Percentiles rank a stretch among this genome's conserved stretches.
Conservation (phyloP, 441 rosid species). For the Brassica hybrid region DNA sequence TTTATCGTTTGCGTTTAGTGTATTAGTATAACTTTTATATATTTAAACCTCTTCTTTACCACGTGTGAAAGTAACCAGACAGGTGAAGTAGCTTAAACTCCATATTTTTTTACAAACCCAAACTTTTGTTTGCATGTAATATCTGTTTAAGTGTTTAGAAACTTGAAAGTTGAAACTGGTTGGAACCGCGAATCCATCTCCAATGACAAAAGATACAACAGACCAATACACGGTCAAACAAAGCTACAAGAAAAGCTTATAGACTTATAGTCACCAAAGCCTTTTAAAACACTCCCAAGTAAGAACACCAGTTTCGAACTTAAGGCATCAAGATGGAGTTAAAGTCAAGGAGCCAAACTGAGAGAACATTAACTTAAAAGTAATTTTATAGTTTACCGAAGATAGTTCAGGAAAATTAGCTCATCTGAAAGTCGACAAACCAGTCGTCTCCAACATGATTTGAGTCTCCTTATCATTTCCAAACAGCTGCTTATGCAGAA, state of each 20-base stretch:
- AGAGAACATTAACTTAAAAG: not conserved
- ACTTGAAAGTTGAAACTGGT: not conserved
- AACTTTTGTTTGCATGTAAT: conserved; percentile 7
- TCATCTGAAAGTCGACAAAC: conserved; percentile 25
- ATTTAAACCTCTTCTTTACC: not conserved
- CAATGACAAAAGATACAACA: conserved; percentile 25
- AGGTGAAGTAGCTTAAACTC: not conserved
- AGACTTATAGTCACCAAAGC: not conserved
- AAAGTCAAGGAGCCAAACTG: not conserved
- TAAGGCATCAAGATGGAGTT: not conserved
- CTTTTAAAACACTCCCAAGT: not conserved
- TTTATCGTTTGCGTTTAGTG: not conserved
- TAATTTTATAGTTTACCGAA: not conserved
- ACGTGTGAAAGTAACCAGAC: not conserved
- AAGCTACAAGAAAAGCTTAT: conserved; percentile 24
- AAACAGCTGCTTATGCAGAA: conserved; percentile 48
- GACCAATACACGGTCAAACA: conserved; percentile 3
- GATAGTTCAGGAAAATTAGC: conserved; percentile 12
- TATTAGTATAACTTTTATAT: not conserved
- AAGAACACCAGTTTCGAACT: not conserved
- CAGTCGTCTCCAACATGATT: conserved; percentile 25
- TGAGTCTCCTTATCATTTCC: conserved; percentile 30
- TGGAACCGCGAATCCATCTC: not conserved
- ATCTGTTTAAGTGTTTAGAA: not conserved
- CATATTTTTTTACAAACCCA: not conserved